Base-by-base conservation (phyloP, 192 early-diverging fungal species). In the Gryganskiella cystojenkinii region DNA sequence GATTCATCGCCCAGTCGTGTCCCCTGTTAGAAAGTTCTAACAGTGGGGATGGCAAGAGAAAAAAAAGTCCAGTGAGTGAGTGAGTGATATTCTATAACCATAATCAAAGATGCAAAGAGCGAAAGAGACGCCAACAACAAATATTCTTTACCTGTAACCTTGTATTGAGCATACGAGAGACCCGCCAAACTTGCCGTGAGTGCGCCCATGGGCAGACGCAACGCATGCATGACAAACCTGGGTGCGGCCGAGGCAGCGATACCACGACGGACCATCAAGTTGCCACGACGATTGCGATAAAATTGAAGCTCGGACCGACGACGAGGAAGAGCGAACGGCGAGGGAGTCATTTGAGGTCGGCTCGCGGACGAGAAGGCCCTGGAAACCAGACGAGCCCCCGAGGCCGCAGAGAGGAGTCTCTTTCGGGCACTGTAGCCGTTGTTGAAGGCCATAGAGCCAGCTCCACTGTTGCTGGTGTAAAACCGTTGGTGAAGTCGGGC, bases 161-260 rank as follows among this genome's bases (percentile, higher is more conserved):
- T 91, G 59, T 89, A 89, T 44, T 90, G 83, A 2, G 88, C 87
- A 57, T 89, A 84, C 17, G 89, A 85, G 10, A 86, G 76, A 47
- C 83, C 85, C 22, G 90, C 90, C 31, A 84, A 83, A 5, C 87
- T 85, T 14, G 86, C 86, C 0, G 87, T 89, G 13, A 84, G 83
- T 4, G 86, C 83, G 27, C 85, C 81, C 3, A 89, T 64, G 17
- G 91, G 90, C 9, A 94, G 37, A 14, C 88, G 75, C 27, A 92
- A 55, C 11, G 84, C 71, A 71, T 70, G 73, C 31, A 85, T 64
- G 7, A 86, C 46, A 30, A 85, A 66, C 27, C 82, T 68, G 11
- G 87, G 85, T n/a, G 74, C 74, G 19, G 74, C 74, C 3, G 61
- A 46, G 11, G 59, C 74, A 19, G 74, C 74, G 45, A 78, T 78